These are phyloP conservation scores for Aspergillus floridensis DNA, from an alignment of 2,329 filamentous ascomycete genomes.

Conservation along the genomic window DNA sequence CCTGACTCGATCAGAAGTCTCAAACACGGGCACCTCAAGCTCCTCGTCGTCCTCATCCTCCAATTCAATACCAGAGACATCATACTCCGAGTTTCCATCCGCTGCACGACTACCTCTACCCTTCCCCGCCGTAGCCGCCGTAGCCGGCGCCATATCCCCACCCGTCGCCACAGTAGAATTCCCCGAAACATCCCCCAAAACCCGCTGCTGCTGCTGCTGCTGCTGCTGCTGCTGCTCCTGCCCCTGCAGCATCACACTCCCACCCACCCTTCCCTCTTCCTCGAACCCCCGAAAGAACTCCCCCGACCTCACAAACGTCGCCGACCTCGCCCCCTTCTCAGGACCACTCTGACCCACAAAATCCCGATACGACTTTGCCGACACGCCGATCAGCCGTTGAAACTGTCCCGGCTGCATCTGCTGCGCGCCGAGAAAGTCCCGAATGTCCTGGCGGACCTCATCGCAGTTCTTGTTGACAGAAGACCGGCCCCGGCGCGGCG, in stretches of 20 bases:
- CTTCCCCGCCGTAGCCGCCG: conserved; percentile 3
- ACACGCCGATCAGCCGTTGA: conserved; percentile 39
- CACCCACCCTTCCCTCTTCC: conserved; percentile 28
- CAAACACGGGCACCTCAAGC: conserved; percentile 50
- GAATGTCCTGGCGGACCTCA: conserved; percentile 44
- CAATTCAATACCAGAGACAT: conserved; percentile 47
- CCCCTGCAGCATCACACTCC: conserved; percentile 43
- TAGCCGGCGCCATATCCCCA: not conserved
- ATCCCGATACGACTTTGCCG: conserved; percentile 33
- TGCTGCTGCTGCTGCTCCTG: not conserved
- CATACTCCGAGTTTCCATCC: conserved; percentile 29
- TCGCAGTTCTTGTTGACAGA: conserved; percentile 23
- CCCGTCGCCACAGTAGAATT: not conserved
- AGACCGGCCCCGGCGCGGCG: too few species aligned
- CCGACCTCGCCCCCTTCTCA: conserved; percentile 28
- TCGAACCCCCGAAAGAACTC: conserved; percentile 39
- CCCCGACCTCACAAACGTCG: conserved; percentile 29
- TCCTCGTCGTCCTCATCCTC: conserved; percentile 53
- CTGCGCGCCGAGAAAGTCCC: conserved; percentile 41
- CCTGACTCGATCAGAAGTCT: conserved; percentile 58
- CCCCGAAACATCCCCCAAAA: not conserved
- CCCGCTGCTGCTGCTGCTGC: not conserved
- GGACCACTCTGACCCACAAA: conserved; percentile 49
- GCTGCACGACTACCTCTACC: conserved; percentile 28
- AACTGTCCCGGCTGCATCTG: conserved; percentile 49